phyloP scores from a whole-genome alignment of 2,329 filamentous ascomycete species.

The Aspergillus sp. region DNA sequence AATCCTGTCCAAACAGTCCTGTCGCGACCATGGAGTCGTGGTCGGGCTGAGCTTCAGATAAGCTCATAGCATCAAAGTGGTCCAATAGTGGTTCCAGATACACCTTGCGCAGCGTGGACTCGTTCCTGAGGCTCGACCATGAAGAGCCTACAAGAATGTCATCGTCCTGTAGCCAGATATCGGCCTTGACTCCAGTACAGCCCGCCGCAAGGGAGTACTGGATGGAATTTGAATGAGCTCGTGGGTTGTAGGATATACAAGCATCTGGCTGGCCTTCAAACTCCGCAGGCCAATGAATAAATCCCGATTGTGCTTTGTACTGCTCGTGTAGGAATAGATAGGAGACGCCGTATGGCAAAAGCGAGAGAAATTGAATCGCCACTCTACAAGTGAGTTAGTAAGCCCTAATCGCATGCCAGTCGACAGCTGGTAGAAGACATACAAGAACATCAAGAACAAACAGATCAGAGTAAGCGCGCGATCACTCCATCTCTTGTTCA shows the following conservation, averaged over 20 bases:
- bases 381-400: slow-evolving; percentile 16
- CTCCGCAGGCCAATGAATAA: slow-evolving; percentile 18
- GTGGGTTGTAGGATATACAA: slow-evolving; percentile 27
- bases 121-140: slow-evolving; percentile 4
- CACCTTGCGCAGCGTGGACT: slow-evolving; percentile 22
- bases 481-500: slow-evolving; percentile 25
- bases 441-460: slow-evolving; percentile 29
- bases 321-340: slow-evolving; percentile 18
- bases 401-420: not conserved
- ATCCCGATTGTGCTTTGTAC: slow-evolving; percentile 2
- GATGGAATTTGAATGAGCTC: slow-evolving; percentile 22
- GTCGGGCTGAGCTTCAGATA: not conserved
- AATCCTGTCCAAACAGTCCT: slow-evolving; percentile 16
- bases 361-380: slow-evolving; percentile 23
- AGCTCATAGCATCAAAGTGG: slow-evolving; percentile 18
- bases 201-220: slow-evolving; percentile 24
- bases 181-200: slow-evolving; percentile 30
- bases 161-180: slow-evolving; percentile 28
- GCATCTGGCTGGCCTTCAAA: slow-evolving; percentile 13
- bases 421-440: slow-evolving; percentile 2
- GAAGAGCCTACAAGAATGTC: slow-evolving; percentile 26
- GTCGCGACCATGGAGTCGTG: not conserved
- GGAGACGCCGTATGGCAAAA: slow-evolving; percentile 21
- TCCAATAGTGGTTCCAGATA: slow-evolving; percentile 27
- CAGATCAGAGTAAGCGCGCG: slow-evolving; percentile 24